These are phyloP conservation scores for Paraphaeosphaeria sporulosa DNA, from an alignment of 2,329 filamentous ascomycete species.

Conservation along the genomic window DNA sequence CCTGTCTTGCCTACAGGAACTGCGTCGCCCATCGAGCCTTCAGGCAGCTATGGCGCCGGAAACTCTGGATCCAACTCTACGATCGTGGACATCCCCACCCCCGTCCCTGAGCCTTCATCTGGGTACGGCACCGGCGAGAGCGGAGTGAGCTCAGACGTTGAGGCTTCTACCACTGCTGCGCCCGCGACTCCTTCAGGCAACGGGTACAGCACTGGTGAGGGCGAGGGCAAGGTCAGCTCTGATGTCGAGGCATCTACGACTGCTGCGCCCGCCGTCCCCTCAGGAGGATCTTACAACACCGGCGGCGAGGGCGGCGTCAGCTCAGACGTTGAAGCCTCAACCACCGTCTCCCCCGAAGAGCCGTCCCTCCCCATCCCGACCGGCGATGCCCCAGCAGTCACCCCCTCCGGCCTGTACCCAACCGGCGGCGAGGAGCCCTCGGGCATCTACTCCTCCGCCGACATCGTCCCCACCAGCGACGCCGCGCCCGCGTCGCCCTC, in stretches of 20 bases:
- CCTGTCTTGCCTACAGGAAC: background rate
- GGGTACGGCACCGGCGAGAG: background rate
- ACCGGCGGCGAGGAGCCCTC: background rate
- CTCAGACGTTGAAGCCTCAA: background rate
- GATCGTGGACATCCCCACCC: background rate
- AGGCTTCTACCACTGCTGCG: background rate
- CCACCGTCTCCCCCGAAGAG: background rate
- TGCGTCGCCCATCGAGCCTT: background rate
- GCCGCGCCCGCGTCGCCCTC: background rate
- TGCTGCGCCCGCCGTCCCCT: background rate
- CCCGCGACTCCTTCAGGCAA: background rate
- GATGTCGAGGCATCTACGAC: background rate
- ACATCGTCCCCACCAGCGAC: background rate
- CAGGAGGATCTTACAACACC: background rate
- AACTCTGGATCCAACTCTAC: background rate
- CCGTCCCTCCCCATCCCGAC: background rate
- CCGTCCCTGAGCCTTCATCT: background rate
- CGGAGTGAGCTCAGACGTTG: background rate
- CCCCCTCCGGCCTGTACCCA: background rate
- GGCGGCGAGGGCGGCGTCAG: constrained; percentile 1
- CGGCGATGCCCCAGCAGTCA: background rate
- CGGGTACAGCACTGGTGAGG: background rate
- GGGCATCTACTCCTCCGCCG: background rate
- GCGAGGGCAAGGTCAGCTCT: background rate
- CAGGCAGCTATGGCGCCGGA: background rate